phyloP scores from a whole-genome alignment of 345 rosid species.

The Citrus unshiu region DNA sequence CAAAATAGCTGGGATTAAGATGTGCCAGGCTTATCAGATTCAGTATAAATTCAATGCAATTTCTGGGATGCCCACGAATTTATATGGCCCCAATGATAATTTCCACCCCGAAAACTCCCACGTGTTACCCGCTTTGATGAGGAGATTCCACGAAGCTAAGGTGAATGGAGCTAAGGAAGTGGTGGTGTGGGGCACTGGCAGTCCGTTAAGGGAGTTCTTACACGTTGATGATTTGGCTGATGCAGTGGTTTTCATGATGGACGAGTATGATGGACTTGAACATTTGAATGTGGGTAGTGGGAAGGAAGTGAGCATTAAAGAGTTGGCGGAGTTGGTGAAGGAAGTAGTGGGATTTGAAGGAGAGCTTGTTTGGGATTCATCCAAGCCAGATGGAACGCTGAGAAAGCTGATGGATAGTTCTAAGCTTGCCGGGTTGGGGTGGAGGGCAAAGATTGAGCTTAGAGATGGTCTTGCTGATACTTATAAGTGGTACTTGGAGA shows the following conservation, averaged over 20 bases:
- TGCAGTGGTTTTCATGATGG: slow-evolving; percentile 80
- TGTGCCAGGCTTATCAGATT: slow-evolving; percentile 87
- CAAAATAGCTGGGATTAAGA: slow-evolving; percentile 89
- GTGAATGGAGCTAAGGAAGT: slow-evolving; percentile 64
- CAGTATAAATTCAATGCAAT: slow-evolving; percentile 81
- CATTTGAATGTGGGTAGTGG: slow-evolving; percentile 95
- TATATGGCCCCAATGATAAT: slow-evolving; percentile 86
- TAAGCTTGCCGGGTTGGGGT: slow-evolving; percentile 68
- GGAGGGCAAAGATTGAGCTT: slow-evolving; percentile 68
- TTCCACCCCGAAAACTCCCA: slow-evolving; percentile 94
- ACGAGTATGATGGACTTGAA: slow-evolving; percentile 64
- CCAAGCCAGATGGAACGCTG: slow-evolving; percentile 92
- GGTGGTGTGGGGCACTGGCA: slow-evolving; percentile 96
- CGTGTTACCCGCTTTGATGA: slow-evolving; percentile 86
- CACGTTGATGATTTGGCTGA: slow-evolving; percentile 98
- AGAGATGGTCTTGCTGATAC: slow-evolving; percentile 80
- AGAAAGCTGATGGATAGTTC: slow-evolving; percentile 97
- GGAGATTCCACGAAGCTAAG: slow-evolving; percentile 89
- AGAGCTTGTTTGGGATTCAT: slow-evolving; percentile 75
- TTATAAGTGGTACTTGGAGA: slow-evolving; percentile 85
- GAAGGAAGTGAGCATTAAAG: slow-evolving; percentile 85
- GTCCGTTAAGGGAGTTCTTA: slow-evolving; percentile 90
- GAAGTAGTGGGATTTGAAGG: slow-evolving; percentile 90
- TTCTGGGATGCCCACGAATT: slow-evolving; percentile 91
- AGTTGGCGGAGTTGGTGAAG: slow-evolving; percentile 85